These are phyloP conservation scores for Canariomyces notabilis DNA, from an alignment of 2,329 filamentous ascomycete genomes.

Conservation along the genomic window DNA sequence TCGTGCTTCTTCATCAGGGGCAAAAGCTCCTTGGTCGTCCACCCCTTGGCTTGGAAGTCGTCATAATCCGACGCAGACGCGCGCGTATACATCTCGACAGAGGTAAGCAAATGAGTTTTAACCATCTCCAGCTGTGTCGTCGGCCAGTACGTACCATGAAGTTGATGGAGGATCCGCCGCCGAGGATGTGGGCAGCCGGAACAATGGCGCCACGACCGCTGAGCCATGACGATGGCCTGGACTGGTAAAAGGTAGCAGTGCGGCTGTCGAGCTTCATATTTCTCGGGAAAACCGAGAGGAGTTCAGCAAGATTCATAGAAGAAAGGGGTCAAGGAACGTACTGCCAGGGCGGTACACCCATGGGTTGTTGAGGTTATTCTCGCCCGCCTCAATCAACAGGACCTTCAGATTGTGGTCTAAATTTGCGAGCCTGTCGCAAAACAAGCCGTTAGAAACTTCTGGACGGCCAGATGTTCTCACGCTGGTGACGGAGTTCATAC, in stretches of 20 bases:
- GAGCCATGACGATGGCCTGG: slow-evolving; percentile 66
- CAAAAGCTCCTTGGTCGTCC: slow-evolving; percentile 69
- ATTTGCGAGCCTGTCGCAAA: slow-evolving; percentile 70
- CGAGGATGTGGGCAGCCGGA: slow-evolving; percentile 68
- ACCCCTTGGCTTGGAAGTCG: slow-evolving; percentile 75
- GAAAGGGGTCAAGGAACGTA: too few species aligned
- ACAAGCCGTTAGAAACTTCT: slow-evolving; percentile 32
- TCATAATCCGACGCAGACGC: slow-evolving; percentile 70
- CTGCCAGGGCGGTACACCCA: slow-evolving; percentile 71
- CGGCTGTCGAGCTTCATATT: slow-evolving; percentile 79
- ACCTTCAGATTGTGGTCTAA: slow-evolving; percentile 69
- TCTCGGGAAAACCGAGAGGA: slow-evolving; percentile 70
- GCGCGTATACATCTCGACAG: slow-evolving; percentile 61
- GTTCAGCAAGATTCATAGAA: too few species aligned
- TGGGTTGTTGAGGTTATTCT: slow-evolving; percentile 72
- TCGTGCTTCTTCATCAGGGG: slow-evolving; percentile 78
- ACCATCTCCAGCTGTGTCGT: not conserved
- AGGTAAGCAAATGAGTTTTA: slow-evolving; percentile 11
- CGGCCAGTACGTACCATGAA: slow-evolving; percentile 54
- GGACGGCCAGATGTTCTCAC: too few species aligned
- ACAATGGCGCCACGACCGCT: slow-evolving; percentile 67
- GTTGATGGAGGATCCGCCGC: slow-evolving; percentile 70
- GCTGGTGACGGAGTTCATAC: slow-evolving; percentile 35
- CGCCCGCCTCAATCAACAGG: slow-evolving; percentile 65
- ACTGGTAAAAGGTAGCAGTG: slow-evolving; percentile 78